phyloP scores from a whole-genome alignment of 2,329 filamentous ascomycete genomes.

The Phialemoniopsis sp. region DNA sequence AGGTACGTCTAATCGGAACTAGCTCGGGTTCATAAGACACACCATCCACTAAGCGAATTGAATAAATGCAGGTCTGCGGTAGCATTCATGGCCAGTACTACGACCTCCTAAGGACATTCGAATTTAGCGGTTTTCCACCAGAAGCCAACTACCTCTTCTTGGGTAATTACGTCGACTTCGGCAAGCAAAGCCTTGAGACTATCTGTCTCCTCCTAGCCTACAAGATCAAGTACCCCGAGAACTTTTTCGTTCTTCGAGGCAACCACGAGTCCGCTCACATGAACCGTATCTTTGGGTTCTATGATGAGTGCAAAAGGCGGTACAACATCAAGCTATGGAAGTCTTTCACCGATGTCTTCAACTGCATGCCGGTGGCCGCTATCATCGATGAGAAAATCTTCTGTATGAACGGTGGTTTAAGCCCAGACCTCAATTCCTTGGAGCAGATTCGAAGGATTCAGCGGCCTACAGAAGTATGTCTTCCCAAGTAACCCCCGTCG shows the following conservation, averaged over 20 bases:
- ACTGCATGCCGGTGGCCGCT: constrained; percentile 92
- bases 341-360: constrained; percentile 98
- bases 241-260: constrained; percentile 96
- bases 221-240: constrained; percentile 99
- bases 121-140: constrained; percentile 94
- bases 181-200: constrained; percentile 96
- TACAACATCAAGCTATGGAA: constrained; percentile 99
- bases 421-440: constrained; percentile 97
- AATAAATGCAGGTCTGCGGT: constrained; percentile 74
- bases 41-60: too few species aligned
- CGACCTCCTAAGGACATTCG: constrained; percentile 90
- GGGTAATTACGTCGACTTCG: constrained; percentile 95
- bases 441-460: constrained; percentile 98
- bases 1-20: constrained; percentile 56
- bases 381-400: constrained; percentile 99
- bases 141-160: constrained; percentile 99
- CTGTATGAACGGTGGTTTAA: constrained; percentile 97
- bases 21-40: constrained; percentile 6
- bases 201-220: constrained; percentile 94
- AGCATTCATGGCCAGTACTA: constrained; percentile 99
- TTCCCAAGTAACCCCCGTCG: neutral
- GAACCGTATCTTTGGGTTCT: constrained; percentile 98
- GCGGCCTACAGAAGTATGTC: constrained; percentile 93
- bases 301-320: constrained; percentile 96
- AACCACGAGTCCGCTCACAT: constrained; percentile 98